phyloP scores from a whole-genome alignment of 2,329 filamentous ascomycete species.

The Samsoniella hepiali region DNA sequence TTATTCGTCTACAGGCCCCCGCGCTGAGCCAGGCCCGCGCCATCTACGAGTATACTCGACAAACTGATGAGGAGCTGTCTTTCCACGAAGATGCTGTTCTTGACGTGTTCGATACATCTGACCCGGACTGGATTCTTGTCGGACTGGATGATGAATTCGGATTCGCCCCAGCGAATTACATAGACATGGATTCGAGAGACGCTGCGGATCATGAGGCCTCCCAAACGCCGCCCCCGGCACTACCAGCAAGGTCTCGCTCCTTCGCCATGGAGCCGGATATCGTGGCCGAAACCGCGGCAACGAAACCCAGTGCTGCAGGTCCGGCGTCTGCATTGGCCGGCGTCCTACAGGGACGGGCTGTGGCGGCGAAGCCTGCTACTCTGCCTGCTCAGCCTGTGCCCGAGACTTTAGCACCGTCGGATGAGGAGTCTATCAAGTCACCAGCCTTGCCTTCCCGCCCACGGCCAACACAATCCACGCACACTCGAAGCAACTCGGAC shows the following conservation, averaged over 20 bases:
- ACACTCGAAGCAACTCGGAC: constrained; percentile 24
- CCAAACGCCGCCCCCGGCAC: constrained; percentile 36
- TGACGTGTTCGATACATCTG: constrained; percentile 82
- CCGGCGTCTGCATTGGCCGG: constrained; percentile 55
- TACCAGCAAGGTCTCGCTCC: constrained; percentile 42
- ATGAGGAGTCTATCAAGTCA: constrained; percentile 32
- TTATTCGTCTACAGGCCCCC: constrained; percentile 50
- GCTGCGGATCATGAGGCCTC: constrained; percentile 41
- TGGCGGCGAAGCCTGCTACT: constrained; percentile 20
- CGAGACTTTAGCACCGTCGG: constrained; percentile 18
- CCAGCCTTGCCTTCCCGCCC: constrained; percentile 41
- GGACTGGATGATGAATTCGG: constrained; percentile 82
- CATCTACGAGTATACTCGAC: constrained; percentile 96
- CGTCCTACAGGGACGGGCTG: constrained; percentile 49
- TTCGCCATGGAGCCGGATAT: constrained; percentile 34
- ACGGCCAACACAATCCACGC: constrained; percentile 22
- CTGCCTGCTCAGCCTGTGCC: constrained; percentile 1
- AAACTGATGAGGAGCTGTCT: constrained; percentile 96
- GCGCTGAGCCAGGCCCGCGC: constrained; percentile 72
- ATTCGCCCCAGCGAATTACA: constrained; percentile 95
- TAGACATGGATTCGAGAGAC: constrained; percentile 61
- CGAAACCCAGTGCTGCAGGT: constrained; percentile 33
- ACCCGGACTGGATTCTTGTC: constrained; percentile 95
- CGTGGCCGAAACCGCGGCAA: constrained; percentile 25
- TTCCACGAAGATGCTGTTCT: constrained; percentile 86